Base-by-base conservation (phyloP, 176 grass and related monocot genomes). In the Elymus sibiricus region DNA sequence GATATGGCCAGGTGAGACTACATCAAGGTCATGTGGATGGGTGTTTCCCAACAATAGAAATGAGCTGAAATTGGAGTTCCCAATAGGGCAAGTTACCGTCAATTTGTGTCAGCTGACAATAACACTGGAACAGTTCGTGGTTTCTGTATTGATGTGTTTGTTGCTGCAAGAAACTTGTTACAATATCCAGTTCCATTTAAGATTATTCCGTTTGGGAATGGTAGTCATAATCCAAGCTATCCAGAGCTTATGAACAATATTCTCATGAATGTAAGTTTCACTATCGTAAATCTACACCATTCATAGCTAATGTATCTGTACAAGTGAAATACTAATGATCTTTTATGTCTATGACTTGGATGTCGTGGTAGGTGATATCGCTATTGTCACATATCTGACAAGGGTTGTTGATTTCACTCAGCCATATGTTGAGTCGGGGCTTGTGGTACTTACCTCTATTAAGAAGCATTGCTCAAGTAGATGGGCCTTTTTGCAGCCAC, bases 361-460 rank as follows among this genome's bases (percentile, higher is more conserved):
- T 84, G 94, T 80, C 82, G 94, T 85, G 53, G 58, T 97, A 15
- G 94, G 92, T 24, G 94, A 97, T 84, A 59, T 94, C 68, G 1
- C 76, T 67, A 97, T 97, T 61, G 77, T 94, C 64, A 90, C 94
- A 67, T 92, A 97, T 61, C 67, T 92, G 38, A 94, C 90, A 53
- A 91, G 83, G 82, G 39, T 90, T 82, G 94, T 70, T 69, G 94
- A 97, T 90, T 97, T 94, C 82, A 97, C 94, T 83, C 94, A 97
- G 68, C 92, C 94, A 40, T 97, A 87, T 26, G 58, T 79, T 3
- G 90, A 83, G 59, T 97, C 94, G 1, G 94, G 94, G 65, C 91
- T 94, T 62, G 77, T 97, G 29, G 81, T 97, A 83, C 81, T 97
- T 82, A 91, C 92, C 64, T 56, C 90, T 74, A 84, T 97, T 47